phyloP scores from a whole-genome alignment of 1,284 basidiomycete genomes.

The Papiliotrema terrestris region DNA sequence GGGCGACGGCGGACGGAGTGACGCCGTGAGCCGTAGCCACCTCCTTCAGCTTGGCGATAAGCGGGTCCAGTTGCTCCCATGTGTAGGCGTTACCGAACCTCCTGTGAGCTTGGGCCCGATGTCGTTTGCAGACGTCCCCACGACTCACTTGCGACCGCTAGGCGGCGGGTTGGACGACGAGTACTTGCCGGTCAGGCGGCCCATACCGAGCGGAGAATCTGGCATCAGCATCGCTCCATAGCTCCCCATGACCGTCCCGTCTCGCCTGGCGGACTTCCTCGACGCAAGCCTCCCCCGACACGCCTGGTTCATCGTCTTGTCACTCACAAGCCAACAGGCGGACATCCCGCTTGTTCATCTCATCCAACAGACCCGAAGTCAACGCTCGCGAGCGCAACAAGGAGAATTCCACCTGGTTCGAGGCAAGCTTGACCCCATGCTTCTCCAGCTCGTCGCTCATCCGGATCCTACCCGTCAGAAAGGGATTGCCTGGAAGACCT shows the following conservation, averaged over 20 bases:
- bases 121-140: no score
- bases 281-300: no score
- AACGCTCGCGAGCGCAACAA: slow-evolving; percentile 36
- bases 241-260: no score
- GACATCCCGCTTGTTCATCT: slow-evolving; percentile 41
- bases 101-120: no score
- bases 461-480: slow-evolving; percentile 19
- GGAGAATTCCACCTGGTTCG: slow-evolving; percentile 45
- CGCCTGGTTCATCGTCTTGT: no score
- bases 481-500: no score
- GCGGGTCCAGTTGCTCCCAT: slow-evolving; percentile 39
- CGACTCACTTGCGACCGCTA: slow-evolving; percentile 23
- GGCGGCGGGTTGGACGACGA: slow-evolving; percentile 37
- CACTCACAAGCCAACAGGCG: slow-evolving; percentile 40
- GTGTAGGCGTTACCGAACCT: slow-evolving; percentile 21
- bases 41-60: slow-evolving; percentile 31
- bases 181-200: slow-evolving; percentile 46
- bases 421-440: slow-evolving; percentile 36
- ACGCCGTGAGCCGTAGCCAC: slow-evolving; percentile 39
- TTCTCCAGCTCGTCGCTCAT: slow-evolving; percentile 32
- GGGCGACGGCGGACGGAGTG: slow-evolving; percentile 38
- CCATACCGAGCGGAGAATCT: slow-evolving; percentile 46
- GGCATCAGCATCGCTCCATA: background rate
- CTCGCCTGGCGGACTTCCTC: background rate
- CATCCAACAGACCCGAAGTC: slow-evolving; percentile 34